phyloP scores from a whole-genome alignment of 441 rosid species.

The Erodium moschatum region DNA sequence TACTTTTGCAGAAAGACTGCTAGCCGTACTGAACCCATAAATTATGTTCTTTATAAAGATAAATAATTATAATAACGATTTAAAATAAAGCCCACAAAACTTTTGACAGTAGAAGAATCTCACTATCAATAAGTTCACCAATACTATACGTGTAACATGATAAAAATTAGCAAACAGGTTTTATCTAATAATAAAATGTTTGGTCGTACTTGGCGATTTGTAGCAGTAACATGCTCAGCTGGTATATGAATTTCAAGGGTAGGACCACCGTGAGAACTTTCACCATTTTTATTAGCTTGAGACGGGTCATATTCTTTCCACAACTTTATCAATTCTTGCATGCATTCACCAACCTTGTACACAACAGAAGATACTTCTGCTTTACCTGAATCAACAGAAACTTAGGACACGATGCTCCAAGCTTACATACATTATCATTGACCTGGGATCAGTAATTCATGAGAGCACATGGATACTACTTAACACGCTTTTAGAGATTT shows the following conservation, averaged over 20 bases:
- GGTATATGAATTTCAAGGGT: conserved; percentile 92
- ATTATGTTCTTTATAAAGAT: not conserved
- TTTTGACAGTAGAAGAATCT: not conserved
- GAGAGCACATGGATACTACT: not conserved
- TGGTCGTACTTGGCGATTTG: conserved; percentile 85
- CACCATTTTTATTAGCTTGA: conserved; percentile 62
- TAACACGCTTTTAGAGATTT: not conserved
- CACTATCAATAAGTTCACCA: not conserved
- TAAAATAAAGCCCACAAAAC: conserved; percentile 6
- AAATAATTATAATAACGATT: not conserved
- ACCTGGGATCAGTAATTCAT: not conserved
- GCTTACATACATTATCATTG: conserved; percentile 3
- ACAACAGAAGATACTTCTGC: conserved; percentile 68
- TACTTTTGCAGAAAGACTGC: not conserved
- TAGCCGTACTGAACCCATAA: not conserved
- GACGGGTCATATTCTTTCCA: conserved; percentile 80
- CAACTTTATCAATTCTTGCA: conserved; percentile 91
- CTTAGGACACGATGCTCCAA: conserved; percentile 7
- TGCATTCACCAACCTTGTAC: conserved; percentile 97
- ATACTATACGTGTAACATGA: conserved; percentile 2
- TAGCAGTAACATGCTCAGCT: conserved; percentile 95
- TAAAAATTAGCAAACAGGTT: conserved; percentile 9
- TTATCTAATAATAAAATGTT: conserved; percentile 18
- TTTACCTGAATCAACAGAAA: conserved; percentile 61
- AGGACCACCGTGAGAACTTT: conserved; percentile 58